Percentiles rank a stretch among this genome's conserved stretches.
Conservation (phyloP, 768 basidiomycete genomes). For the Artomyces pyxidatus region DNA sequence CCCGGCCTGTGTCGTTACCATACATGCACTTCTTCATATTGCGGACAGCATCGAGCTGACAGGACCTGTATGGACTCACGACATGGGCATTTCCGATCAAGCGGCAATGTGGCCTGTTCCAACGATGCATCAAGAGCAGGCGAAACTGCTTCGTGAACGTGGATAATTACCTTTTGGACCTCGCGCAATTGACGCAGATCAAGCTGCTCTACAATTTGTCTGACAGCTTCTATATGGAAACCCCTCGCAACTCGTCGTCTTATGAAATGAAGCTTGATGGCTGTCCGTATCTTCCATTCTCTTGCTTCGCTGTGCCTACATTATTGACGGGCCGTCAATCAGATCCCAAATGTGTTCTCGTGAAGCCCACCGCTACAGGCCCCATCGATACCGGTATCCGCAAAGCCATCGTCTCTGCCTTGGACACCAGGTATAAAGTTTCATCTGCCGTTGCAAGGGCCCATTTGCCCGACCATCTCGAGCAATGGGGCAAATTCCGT, state of each 20-base stretch:
- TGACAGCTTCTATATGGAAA: neutral
- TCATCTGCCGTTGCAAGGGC: neutral
- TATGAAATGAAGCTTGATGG: neutral
- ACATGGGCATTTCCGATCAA: conserved; percentile 27
- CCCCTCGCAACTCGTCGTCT: neutral
- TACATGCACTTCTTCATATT: conserved; percentile 26
- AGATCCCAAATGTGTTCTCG: neutral
- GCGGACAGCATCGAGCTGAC: conserved; percentile 19
- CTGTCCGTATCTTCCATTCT: neutral
- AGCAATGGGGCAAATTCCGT: neutral
- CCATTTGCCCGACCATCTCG: neutral
- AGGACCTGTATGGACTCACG: conserved; percentile 20
- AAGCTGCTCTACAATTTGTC: neutral
- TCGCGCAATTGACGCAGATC: neutral
- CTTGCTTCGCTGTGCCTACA: no score
- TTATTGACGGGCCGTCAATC: no score
- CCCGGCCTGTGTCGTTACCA: conserved; percentile 23
- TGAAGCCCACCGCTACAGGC: neutral
- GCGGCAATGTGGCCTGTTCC: conserved; percentile 19
- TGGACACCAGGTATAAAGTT: neutral
- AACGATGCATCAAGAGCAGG: conserved; percentile 16
- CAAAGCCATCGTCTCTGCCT: neutral
- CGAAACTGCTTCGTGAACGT: conserved; percentile 9
- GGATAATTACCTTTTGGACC: neutral
- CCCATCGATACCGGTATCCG: neutral